phyloP scores from a whole-genome alignment of 345 rosid species.

The Aegle marmelos region DNA sequence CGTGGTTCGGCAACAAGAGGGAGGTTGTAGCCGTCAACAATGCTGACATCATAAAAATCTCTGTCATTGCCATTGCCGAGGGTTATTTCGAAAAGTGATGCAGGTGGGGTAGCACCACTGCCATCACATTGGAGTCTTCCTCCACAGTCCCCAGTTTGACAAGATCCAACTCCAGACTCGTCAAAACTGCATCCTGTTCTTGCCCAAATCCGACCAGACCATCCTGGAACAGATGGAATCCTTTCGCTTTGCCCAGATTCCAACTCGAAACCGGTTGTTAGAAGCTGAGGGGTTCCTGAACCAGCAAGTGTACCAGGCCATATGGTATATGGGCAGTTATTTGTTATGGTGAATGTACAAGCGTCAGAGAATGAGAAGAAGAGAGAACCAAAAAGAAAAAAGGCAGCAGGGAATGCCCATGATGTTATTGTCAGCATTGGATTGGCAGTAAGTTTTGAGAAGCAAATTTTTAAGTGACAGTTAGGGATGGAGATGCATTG shows the following conservation, averaged over 20 bases:
- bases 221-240: slow-evolving; percentile 59
- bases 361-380: slow-evolving; percentile 37
- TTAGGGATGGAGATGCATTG: neutral
- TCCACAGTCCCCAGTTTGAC: slow-evolving; percentile 81
- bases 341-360: slow-evolving; percentile 56
- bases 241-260: slow-evolving; percentile 56
- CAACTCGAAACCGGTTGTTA: slow-evolving; percentile 62
- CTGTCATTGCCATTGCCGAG: slow-evolving; percentile 47
- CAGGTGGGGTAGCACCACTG: slow-evolving; percentile 70
- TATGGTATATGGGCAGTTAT: slow-evolving; percentile 71
- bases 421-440: neutral
- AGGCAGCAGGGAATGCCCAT: slow-evolving; percentile 1
- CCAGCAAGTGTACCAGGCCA: slow-evolving; percentile 91
- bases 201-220: slow-evolving; percentile 96
- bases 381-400: slow-evolving; percentile 30
- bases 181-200: slow-evolving; percentile 83
- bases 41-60: slow-evolving; percentile 79
- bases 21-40: slow-evolving; percentile 83
- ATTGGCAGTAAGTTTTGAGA: neutral
- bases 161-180: slow-evolving; percentile 51
- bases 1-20: slow-evolving; percentile 72
- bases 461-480: neutral
- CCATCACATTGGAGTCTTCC: slow-evolving; percentile 79
- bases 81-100: slow-evolving; percentile 85
- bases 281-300: slow-evolving; percentile 67